A percentile compares a stretch with the other conserved stretches of the same genome.
phyloP scores from a whole-genome alignment of 306 rosid genomes.

The Rosa multiflora region DNA sequence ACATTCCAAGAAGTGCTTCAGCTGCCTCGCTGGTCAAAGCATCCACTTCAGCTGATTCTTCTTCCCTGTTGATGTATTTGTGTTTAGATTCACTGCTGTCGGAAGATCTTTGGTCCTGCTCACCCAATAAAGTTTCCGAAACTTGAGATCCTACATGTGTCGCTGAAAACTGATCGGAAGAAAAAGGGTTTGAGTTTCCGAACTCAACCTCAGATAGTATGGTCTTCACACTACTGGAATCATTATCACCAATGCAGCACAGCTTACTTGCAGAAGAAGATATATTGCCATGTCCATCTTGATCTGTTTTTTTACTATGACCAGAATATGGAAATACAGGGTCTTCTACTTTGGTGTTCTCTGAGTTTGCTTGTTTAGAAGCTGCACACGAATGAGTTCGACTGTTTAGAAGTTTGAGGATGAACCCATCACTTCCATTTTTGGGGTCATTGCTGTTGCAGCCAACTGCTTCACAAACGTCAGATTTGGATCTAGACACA shows the following conservation, averaged over 20 bases:
- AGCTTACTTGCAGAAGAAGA: slow-evolving; percentile 28
- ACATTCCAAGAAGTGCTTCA: slow-evolving; percentile 37
- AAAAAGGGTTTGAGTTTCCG: slow-evolving; percentile 4
- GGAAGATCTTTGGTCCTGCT: slow-evolving; percentile 32
- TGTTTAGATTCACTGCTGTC: slow-evolving; percentile 28
- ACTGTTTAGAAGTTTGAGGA: slow-evolving; percentile 15
- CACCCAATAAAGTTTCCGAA: slow-evolving; percentile 24
- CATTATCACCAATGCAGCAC: slow-evolving; percentile 22
- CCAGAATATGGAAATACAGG: slow-evolving; percentile 16
- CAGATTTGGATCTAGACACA: slow-evolving; percentile 7
- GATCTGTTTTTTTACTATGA: slow-evolving; percentile 9
- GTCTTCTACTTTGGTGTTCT: slow-evolving; percentile 20
- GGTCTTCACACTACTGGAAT: slow-evolving; percentile 28
- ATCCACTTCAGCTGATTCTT: slow-evolving; percentile 35
- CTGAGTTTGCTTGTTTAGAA: slow-evolving; percentile 14
- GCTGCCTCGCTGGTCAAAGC: slow-evolving; percentile 43
- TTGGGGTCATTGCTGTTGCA: slow-evolving; percentile 8
- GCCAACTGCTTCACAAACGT: slow-evolving; percentile 21
- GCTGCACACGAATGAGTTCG: slow-evolving; percentile 3
- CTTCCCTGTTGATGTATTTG: slow-evolving; percentile 17
- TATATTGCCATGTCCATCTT: slow-evolving; percentile 22
- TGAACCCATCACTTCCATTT: slow-evolving; percentile 13
- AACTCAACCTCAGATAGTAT: slow-evolving; percentile 16
- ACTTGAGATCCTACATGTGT: slow-evolving; percentile 20
- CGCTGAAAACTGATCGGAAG: slow-evolving; percentile 24